These are phyloP conservation scores for Xerocomus amazonicus DNA, from an alignment of 1,284 basidiomycete genomes.

Conservation along the genomic window DNA sequence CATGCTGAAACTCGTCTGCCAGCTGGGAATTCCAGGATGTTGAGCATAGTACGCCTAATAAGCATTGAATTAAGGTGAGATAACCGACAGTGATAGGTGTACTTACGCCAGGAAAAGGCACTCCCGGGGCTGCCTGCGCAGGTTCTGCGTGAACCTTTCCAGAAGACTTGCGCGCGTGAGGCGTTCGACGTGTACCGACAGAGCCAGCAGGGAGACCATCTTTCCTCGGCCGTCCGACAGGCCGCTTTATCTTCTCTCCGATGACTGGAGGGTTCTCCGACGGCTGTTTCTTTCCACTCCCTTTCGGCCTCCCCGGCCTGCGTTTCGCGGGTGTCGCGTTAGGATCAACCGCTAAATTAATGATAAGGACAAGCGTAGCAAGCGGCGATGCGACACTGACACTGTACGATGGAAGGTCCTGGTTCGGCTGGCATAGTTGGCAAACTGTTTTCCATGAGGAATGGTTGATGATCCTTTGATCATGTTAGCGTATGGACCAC, in stretches of 20 bases:
- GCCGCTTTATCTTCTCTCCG: conserved; percentile 46
- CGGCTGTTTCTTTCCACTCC: conserved; percentile 50
- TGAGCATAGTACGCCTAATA: conserved; percentile 33
- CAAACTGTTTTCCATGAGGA: conserved; percentile 24
- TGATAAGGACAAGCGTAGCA: conserved; percentile 9
- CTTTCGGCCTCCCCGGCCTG: conserved; percentile 51
- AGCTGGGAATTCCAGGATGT: conserved; percentile 32
- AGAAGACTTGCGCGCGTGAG: conserved; percentile 40
- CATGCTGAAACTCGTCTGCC: conserved; percentile 31
- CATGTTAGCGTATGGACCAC: conserved; percentile 24
- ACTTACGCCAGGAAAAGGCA: conserved; percentile 32
- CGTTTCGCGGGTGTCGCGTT: conserved; percentile 38
- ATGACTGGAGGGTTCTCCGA: conserved; percentile 31
- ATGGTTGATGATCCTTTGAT: conserved; percentile 15
- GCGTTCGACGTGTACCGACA: conserved; percentile 34
- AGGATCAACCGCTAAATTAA: conserved; percentile 25
- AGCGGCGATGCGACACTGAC: conserved; percentile 12
- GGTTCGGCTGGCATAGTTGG: conserved; percentile 26
- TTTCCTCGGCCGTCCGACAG: conserved; percentile 54
- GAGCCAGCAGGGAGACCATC: conserved; percentile 57
- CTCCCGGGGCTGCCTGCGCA: conserved; percentile 19
- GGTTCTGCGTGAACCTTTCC: conserved; percentile 23
- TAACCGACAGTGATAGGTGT: not conserved
- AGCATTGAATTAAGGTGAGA: conserved; percentile 2
- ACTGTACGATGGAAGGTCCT: conserved; percentile 28